Percentiles rank a stretch among this genome's conserved stretches.
Evolutionary conservation across 2,329 filamentous ascomycete species (phyloP).

Genomic region (Aspergillus floridensis): DNA sequence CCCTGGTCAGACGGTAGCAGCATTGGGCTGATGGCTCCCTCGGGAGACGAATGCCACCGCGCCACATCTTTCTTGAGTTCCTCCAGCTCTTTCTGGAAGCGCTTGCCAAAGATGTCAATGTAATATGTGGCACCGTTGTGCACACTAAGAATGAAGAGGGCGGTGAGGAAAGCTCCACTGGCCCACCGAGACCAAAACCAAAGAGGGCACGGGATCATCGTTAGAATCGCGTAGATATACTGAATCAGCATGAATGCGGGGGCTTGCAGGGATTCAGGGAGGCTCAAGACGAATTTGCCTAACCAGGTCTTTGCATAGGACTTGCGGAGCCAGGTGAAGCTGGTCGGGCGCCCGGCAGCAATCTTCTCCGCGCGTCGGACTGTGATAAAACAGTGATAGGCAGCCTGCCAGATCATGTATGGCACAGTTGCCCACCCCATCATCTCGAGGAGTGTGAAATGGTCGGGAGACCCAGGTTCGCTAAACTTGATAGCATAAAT

Average conservation of each 20-base stretch:
- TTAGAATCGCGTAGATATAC: conserved; percentile 83
- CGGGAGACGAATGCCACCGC: conserved; percentile 67
- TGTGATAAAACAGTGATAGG: conserved; percentile 93
- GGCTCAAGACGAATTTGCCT: conserved; percentile 75
- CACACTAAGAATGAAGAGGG: conserved; percentile 90
- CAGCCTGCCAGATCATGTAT: conserved; percentile 88
- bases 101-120: conserved; percentile 94
- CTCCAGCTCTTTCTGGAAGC: conserved; percentile 95
- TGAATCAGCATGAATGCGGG: conserved; percentile 94
- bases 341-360: conserved; percentile 88
- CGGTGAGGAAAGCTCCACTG: conserved; percentile 70
- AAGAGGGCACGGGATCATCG: conserved; percentile 89
- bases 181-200: conserved; percentile 91
- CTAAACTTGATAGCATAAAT: conserved; percentile 76
- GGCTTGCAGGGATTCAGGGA: conserved; percentile 76
- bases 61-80: conserved; percentile 82
- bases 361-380: conserved; percentile 95
- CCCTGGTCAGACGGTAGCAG: conserved; percentile 23
- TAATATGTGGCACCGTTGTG: conserved; percentile 98
- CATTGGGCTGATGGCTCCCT: conserved; percentile 31
- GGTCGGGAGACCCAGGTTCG: conserved; percentile 67
- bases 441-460: conserved; percentile 81
- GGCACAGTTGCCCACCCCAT: conserved; percentile 90
- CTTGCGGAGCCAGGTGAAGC: conserved; percentile 92
- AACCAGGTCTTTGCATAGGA: conserved; percentile 90